A percentile compares a stretch with the other conserved stretches of the same genome.
Evolutionary conservation across 169 alveolate species (phyloP).

Genomic region (Neospora caninum): DNA sequence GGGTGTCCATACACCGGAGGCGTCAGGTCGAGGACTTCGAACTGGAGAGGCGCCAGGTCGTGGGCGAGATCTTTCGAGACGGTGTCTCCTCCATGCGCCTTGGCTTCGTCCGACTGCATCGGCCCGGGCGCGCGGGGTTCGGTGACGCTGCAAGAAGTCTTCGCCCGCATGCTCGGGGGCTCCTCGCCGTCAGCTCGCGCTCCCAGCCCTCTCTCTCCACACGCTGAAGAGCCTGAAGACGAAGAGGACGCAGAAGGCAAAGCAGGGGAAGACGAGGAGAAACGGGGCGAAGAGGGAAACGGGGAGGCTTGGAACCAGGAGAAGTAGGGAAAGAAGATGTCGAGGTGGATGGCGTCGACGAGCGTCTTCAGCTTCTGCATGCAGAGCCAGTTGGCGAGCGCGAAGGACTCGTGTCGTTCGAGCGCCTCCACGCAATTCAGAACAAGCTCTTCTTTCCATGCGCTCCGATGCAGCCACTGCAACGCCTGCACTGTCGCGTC

Average conservation of each 20-base stretch:
- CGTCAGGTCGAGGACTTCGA: background rate
- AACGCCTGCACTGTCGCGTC: background rate
- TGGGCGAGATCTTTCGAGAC: too few species aligned
- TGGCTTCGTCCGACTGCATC: too few species aligned
- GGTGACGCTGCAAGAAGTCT: too few species aligned
- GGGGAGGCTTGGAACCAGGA: background rate
- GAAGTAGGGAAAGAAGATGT: conserved; percentile 26
- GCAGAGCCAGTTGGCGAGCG: conserved; percentile 15
- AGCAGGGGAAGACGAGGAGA: background rate
- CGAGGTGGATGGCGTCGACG: background rate
- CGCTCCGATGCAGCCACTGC: background rate
- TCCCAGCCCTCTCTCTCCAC: too few species aligned
- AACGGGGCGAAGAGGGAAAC: too few species aligned
- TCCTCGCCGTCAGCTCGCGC: too few species aligned
- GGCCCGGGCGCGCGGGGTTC: too few species aligned
- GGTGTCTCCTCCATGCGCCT: too few species aligned
- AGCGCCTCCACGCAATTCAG: conserved; percentile 15
- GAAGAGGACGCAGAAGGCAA: too few species aligned
- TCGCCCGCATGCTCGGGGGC: too few species aligned
- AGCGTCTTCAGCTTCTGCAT: background rate
- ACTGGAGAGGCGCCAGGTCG: too few species aligned
- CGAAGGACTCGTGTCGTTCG: conserved; percentile 14
- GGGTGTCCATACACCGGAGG: background rate
- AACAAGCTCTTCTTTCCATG: conserved; percentile 1
- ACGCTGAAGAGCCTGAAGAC: too few species aligned